phyloP scores from a whole-genome alignment of 257 asterid genomes.

The Petrea volubilis region DNA sequence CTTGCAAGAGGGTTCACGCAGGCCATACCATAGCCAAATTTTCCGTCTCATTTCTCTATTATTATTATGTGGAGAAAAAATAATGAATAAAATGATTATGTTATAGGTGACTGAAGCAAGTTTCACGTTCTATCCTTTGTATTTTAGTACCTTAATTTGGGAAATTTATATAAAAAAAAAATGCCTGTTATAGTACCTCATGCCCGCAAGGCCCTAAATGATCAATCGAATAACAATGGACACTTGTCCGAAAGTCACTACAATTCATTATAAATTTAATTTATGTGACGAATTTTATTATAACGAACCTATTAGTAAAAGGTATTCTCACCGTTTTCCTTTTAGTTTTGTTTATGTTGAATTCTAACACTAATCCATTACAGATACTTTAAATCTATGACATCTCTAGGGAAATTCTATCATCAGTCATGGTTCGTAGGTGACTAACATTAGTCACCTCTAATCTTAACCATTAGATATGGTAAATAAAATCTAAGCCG shows the following conservation, averaged over 20 bases:
- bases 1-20: slow-evolving; percentile 35
- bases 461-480: no score
- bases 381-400: no score
- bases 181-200: slow-evolving; percentile 24
- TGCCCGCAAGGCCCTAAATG: slow-evolving; percentile 17
- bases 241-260: not conserved
- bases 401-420: no score
- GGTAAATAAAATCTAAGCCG: no score
- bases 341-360: no score
- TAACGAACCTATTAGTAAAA: no score
- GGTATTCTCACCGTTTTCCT: no score
- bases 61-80: slow-evolving; percentile 10
- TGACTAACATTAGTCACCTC: no score
- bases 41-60: slow-evolving; percentile 6
- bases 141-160: slow-evolving; percentile 29
- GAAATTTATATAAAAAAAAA: not conserved
- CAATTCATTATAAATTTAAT: not conserved
- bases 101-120: slow-evolving; percentile 37
- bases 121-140: slow-evolving; percentile 38
- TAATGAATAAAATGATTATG: not conserved
- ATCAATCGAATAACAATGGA: not conserved
- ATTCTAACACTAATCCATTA: no score
- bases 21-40: slow-evolving; percentile 38
- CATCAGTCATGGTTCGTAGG: no score
- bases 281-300: no score